phyloP scores from a whole-genome alignment of 352 stramenopile genomes.

The Phytophthora lateralis region DNA sequence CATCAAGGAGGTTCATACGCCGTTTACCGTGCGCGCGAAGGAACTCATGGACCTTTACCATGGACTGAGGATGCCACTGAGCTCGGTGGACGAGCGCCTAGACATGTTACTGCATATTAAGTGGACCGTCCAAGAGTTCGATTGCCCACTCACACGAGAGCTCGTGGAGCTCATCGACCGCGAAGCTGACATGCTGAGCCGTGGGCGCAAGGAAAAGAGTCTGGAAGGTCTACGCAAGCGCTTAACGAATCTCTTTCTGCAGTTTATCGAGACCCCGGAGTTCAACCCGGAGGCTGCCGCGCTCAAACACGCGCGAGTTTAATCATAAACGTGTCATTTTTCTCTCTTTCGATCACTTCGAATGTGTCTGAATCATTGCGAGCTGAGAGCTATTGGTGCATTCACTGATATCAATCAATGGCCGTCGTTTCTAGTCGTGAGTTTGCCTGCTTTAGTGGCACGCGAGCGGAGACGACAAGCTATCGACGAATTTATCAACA shows the following conservation, averaged over 20 bases:
- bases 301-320: conserved; percentile 41
- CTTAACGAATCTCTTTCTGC: conserved; percentile 88
- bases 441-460: no score
- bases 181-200: conserved; percentile 92
- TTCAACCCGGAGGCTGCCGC: conserved; percentile 92
- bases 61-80: conserved; percentile 60
- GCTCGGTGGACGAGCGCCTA: conserved; percentile 85
- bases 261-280: conserved; percentile 93
- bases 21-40: conserved; percentile 86
- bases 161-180: conserved; percentile 93
- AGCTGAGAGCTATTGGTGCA: no score
- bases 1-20: conserved; percentile 90
- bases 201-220: conserved; percentile 77
- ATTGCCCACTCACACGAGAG: conserved; percentile 88
- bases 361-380: neutral
- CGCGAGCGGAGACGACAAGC: no score
- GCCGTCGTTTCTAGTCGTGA: no score
- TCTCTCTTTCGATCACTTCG: neutral
- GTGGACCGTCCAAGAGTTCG: conserved; percentile 93
- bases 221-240: conserved; percentile 88
- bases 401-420: no score
- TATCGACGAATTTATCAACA: no score
- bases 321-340: conserved; percentile 3
- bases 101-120: conserved; percentile 94
- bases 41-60: conserved; percentile 91